phyloP scores from a whole-genome alignment of 495 filamentous ascomycete genomes.

The Physcia stellaris region DNA sequence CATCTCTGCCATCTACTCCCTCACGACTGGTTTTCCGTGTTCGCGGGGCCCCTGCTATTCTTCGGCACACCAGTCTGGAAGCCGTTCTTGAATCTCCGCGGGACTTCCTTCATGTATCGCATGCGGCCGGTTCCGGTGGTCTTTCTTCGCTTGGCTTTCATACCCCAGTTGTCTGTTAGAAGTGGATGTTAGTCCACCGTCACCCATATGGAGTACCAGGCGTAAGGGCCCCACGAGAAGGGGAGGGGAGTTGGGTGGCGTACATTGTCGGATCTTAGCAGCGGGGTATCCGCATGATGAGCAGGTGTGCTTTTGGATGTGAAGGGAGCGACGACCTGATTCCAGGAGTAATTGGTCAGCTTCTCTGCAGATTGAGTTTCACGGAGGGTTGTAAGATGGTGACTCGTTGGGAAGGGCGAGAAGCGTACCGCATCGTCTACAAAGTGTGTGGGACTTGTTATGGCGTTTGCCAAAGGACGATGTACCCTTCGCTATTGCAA shows the following conservation, averaged over 20 bases:
- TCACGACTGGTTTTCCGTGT: too few relatives aligned
- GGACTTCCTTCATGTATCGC: slow-evolving; percentile 78
- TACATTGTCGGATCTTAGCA: slow-evolving; percentile 97
- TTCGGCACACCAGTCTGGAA: slow-evolving; percentile 86
- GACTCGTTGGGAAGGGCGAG: not conserved
- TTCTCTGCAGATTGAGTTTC: not conserved
- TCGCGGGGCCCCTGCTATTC: slow-evolving; percentile 49
- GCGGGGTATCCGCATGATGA: slow-evolving; percentile 94
- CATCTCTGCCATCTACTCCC: too few relatives aligned
- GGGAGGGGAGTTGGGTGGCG: slow-evolving; percentile 34
- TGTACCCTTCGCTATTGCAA: slow-evolving; percentile 70
- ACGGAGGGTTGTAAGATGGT: not conserved
- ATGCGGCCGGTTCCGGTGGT: slow-evolving; percentile 91
- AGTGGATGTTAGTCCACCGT: not conserved
- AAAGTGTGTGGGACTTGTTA: slow-evolving; percentile 99
- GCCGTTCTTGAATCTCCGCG: slow-evolving; percentile 87
- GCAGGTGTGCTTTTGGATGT: slow-evolving; percentile 99
- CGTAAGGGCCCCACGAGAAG: not conserved
- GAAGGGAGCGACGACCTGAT: slow-evolving; percentile 82
- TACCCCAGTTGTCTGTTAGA: slow-evolving; percentile 84
- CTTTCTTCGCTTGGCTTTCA: slow-evolving; percentile 99
- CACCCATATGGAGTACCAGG: not conserved
- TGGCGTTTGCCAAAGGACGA: slow-evolving; percentile 96
- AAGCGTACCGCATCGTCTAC: slow-evolving; percentile 95
- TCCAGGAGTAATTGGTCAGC: not conserved